Percentiles rank a stretch among this genome's conserved stretches.
These are phyloP conservation scores for Arbutus unedo DNA, from an alignment of 148 eudicot genomes.

Conservation along the genomic window DNA sequence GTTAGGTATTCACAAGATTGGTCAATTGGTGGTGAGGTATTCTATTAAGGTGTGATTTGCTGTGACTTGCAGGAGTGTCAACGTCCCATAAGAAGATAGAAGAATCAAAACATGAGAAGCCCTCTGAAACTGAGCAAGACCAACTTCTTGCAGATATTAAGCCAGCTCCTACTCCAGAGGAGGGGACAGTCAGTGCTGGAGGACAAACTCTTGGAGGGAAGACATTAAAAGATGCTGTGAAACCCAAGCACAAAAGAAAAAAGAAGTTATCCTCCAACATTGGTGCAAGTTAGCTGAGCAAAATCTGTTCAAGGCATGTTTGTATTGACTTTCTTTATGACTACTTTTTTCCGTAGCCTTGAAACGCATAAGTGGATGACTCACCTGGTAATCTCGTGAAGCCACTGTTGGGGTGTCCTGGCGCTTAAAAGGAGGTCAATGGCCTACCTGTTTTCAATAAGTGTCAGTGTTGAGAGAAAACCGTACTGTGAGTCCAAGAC, in stretches of 20 bases:
- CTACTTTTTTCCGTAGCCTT: not conserved
- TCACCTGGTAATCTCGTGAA: not conserved
- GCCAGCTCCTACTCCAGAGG: conserved; percentile 17
- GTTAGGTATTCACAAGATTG: not conserved
- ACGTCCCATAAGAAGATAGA: conserved; percentile 17
- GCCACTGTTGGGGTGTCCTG: not conserved
- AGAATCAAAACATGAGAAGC: conserved; percentile 7
- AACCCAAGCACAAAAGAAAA: conserved; percentile 61
- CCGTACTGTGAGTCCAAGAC: not conserved
- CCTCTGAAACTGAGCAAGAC: conserved; percentile 5
- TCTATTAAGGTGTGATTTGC: not conserved
- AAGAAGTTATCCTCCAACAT: conserved; percentile 36
- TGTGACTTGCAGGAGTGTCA: conserved; percentile 27
- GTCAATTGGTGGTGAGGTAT: not conserved
- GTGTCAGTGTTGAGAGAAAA: not conserved
- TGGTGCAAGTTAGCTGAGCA: conserved; percentile 26
- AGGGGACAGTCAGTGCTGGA: conserved; percentile 15
- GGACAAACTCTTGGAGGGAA: conserved; percentile 20
- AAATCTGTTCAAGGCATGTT: conserved; percentile 7
- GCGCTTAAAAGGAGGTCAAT: not conserved
- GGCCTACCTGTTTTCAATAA: not conserved
- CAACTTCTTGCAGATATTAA: conserved; percentile 15
- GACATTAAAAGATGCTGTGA: conserved; percentile 69
- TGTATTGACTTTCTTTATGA: not conserved
- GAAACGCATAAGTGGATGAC: not conserved